Base-by-base conservation (phyloP, 2,329 filamentous ascomycete species). In the Magnaporthiopsis poae region DNA sequence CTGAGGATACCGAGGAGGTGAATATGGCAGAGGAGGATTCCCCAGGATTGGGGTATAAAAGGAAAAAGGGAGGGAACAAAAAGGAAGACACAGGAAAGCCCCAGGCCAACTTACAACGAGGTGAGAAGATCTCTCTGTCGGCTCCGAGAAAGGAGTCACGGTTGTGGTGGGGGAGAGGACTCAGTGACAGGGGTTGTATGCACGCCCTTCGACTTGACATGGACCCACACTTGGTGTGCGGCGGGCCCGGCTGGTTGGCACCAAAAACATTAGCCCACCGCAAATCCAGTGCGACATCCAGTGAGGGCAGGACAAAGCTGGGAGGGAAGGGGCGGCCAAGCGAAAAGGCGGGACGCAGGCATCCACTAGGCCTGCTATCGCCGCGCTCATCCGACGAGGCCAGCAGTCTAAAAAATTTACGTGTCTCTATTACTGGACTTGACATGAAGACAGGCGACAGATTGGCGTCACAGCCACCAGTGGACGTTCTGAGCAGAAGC, bases 151-250 rank as follows among this genome's bases (percentile, higher is more conserved):
- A 33, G 61, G 61, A 62, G 61, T 62, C 61, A 62, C 31, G 29
- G 27, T 8, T 29, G n/a, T 31, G 60, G 27, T 35, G 29, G 61
- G 46, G 46, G n/a, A 36, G 35, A 36, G 35, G 35, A 36, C 21
- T 56, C 18, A 25, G n/a, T 52, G 46, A 56, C 46, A 56, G 46
- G 46, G 46, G 46, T 46, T 8, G 18, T 25, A 25, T 56, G 25
- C 63, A 56, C 63, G 63, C 63, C 62, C 63, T 64, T 64, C 56
- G 63, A 25, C 31, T 64, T 64, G 63, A 64, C 63, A 64, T 64
- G 63, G 31, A 46, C 63, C 63, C 63, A 64, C 63, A 59, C 46
- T 25, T 25, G 46, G 21, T n/a, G 46, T 9, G 46, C 12, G 7
- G 46, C 18, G 46, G n/a, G 18, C 46, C 46, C 18, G 46, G n/a